These are phyloP conservation scores for Nothophaeocryptopus gaeumannii DNA, from an alignment of 2,329 filamentous ascomycete genomes.

Conservation along the genomic window DNA sequence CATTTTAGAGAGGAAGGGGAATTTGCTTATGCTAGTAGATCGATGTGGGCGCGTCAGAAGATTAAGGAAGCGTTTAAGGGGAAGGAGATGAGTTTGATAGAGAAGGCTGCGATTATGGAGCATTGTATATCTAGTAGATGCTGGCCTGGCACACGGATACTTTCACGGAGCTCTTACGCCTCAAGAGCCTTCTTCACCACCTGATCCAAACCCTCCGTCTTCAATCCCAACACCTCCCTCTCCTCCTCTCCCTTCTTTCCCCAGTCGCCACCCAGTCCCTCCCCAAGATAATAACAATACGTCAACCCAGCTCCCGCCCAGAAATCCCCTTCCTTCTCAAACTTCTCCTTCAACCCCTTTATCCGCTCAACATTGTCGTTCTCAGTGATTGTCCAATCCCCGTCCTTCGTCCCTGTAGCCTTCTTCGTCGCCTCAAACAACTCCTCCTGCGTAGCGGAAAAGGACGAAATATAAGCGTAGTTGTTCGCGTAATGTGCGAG, in stretches of 20 bases:
- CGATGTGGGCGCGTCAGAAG: too few relatives aligned
- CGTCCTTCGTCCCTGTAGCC: slow-evolving; percentile 34
- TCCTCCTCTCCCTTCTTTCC: slow-evolving; percentile 32
- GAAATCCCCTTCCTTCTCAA: slow-evolving; percentile 43
- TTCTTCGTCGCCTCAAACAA: slow-evolving; percentile 37
- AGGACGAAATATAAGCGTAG: slow-evolving; percentile 38
- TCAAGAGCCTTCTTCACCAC: slow-evolving; percentile 33
- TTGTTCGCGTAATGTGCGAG: slow-evolving; percentile 34
- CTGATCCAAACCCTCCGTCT: slow-evolving; percentile 39
- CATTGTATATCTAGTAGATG: too few relatives aligned
- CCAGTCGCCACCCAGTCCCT: slow-evolving; percentile 25
- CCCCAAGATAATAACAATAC: slow-evolving; percentile 23
- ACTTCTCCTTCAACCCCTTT: slow-evolving; percentile 43
- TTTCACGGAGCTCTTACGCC: too few relatives aligned
- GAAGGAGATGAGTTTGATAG: too few relatives aligned
- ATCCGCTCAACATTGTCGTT: slow-evolving; percentile 43
- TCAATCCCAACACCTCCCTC: slow-evolving; percentile 41
- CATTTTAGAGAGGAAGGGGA: too few relatives aligned
- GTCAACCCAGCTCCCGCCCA: slow-evolving; percentile 34
- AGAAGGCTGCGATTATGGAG: too few relatives aligned
- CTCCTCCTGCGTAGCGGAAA: slow-evolving; percentile 37
- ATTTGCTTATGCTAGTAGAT: too few relatives aligned
- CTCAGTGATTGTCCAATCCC: slow-evolving; percentile 37
- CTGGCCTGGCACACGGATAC: too few relatives aligned
- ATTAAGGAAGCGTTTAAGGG: too few relatives aligned